Percentiles rank a stretch among this genome's conserved stretches.
Evolutionary conservation across 495 filamentous ascomycete species (phyloP).

Genomic region (Pyrenopolyporus hunteri): DNA sequence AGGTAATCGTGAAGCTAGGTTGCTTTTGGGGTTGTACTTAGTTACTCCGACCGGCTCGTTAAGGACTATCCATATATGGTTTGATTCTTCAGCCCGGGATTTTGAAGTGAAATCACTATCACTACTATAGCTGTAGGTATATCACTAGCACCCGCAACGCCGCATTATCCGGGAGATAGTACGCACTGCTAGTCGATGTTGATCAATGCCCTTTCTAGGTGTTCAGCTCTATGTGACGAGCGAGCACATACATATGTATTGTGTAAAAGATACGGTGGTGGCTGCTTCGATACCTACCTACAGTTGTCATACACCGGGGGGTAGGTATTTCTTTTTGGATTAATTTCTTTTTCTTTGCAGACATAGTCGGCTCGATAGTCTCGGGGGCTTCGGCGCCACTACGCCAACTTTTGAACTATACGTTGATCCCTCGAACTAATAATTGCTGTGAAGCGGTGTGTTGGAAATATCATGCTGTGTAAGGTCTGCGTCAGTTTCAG

Average conservation of each 20-base stretch:
- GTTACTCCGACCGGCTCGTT: no score
- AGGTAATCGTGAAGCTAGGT: no score
- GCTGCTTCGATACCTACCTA: background rate
- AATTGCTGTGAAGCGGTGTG: background rate
- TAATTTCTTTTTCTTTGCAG: background rate
- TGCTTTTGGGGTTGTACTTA: no score
- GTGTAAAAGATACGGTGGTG: no score
- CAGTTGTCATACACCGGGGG: background rate
- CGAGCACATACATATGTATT: no score
- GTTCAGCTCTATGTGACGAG: conserved; percentile 19
- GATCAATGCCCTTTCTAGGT: conserved; percentile 14
- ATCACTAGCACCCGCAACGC: no score
- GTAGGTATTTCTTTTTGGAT: background rate
- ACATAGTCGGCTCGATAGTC: background rate
- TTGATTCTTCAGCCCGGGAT: no score
- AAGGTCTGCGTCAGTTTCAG: conserved; percentile 14
- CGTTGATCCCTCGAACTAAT: background rate
- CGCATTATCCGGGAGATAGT: background rate
- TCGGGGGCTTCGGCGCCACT: background rate
- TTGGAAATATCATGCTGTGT: no score
- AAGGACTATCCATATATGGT: no score
- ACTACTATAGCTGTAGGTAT: no score
- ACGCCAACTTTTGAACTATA: background rate
- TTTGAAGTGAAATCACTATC: no score
- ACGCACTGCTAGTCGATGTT: no score